phyloP scores from a whole-genome alignment of 805 yeast genomes.

The Lachancea thermotolerans region DNA sequence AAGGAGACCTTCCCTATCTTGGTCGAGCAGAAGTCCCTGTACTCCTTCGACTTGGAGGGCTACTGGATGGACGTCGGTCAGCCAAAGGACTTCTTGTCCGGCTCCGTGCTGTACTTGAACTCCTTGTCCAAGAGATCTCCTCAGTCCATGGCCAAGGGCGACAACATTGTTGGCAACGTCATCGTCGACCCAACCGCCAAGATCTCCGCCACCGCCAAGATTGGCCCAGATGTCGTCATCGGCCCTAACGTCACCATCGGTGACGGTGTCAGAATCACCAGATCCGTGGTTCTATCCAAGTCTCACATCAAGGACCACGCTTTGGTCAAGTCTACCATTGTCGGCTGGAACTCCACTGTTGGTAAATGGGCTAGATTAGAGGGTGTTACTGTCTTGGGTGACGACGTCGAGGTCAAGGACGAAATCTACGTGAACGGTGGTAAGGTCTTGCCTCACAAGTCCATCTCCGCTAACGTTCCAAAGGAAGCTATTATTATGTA shows the following conservation, averaged over 20 bases:
- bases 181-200: constrained; percentile 92
- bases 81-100: constrained; percentile 98
- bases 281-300: constrained; percentile 88
- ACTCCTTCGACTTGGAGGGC: constrained; percentile 96
- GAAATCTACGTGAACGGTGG: constrained; percentile 99
- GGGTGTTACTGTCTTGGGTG: constrained; percentile 96
- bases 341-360: constrained; percentile 98
- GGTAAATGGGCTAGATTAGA: constrained; percentile 99
- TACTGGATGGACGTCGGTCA: constrained; percentile 99
- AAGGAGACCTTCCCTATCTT: constrained; percentile 98
- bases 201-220: constrained; percentile 85
- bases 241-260: constrained; percentile 96
- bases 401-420: constrained; percentile 96
- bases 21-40: constrained; percentile 81
- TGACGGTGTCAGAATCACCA: constrained; percentile 96
- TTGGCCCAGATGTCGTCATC: constrained; percentile 96
- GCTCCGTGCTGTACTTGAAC: constrained; percentile 86
- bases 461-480: constrained; percentile 93
- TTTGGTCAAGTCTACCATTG: constrained; percentile 94
- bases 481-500: constrained; percentile 97
- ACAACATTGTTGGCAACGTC: constrained; percentile 81
- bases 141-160: constrained; percentile 58
- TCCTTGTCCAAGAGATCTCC: constrained; percentile 79
- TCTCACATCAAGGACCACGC: constrained; percentile 95
- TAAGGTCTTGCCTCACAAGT: constrained; percentile 97